Conservation (phyloP, 2,329 filamentous ascomycete genomes). For the Venturia oleaginea region DNA sequence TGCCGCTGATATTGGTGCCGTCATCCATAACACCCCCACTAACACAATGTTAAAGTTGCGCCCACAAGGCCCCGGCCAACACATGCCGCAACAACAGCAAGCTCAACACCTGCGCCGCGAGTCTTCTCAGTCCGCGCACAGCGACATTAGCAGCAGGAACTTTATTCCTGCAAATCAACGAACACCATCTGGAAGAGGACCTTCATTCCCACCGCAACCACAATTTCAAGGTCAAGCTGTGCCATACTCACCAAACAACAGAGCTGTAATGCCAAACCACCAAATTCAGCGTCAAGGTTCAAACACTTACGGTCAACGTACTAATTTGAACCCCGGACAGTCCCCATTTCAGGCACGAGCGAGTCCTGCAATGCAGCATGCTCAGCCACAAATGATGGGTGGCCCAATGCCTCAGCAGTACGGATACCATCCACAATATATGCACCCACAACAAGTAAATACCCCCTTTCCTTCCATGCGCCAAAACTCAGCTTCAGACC, state of each 20-base stretch:
- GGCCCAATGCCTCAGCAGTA: conserved; percentile 54
- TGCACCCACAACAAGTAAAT: conserved; percentile 54
- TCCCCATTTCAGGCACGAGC: conserved; percentile 48
- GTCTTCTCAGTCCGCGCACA: conserved; percentile 75
- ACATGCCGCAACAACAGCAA: conserved; percentile 36
- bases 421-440: conserved; percentile 47
- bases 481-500: conserved; percentile 13
- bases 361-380: conserved; percentile 50
- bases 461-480: conserved; percentile 35
- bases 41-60: conserved; percentile 1
- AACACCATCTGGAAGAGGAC: conserved; percentile 45
- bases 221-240: conserved; percentile 24
- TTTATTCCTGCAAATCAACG: conserved; percentile 37
- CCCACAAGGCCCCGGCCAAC: conserved; percentile 11
- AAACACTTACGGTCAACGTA: conserved; percentile 19
- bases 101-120: conserved; percentile 75
- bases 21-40: not conserved
- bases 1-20: conserved; percentile 17
- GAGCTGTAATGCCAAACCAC: conserved; percentile 38
- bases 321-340: conserved; percentile 21
- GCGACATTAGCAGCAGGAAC: conserved; percentile 49
- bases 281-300: conserved; percentile 43
- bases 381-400: conserved; percentile 34
- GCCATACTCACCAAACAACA: conserved; percentile 14
- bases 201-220: conserved; percentile 32